Evolutionary conservation across 305 asterid genomes (phyloP).

Genomic region (Rubia occidens): DNA sequence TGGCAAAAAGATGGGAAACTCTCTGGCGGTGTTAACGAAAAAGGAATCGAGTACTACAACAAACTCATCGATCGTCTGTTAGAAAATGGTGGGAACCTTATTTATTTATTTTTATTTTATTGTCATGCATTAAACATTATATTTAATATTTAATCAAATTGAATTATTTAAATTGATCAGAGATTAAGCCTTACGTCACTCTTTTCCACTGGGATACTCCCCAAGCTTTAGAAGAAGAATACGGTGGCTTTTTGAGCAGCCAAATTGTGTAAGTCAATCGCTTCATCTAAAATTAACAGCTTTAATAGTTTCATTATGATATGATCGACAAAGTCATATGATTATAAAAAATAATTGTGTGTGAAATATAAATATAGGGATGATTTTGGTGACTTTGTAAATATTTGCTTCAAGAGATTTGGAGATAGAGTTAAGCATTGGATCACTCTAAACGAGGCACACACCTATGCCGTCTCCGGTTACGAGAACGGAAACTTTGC

Average conservation of each 20-base stretch:
- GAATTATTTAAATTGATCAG: neutral
- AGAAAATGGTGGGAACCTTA: neutral
- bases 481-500: conserved; percentile 29
- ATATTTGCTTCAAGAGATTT: conserved; percentile 38
- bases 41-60: conserved; percentile 10
- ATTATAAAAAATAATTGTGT: too few species aligned
- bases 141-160: neutral
- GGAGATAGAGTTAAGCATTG: conserved; percentile 55
- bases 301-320: too few species aligned
- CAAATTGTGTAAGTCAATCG: neutral
- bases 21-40: conserved; percentile 3
- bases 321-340: too few species aligned
- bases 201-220: conserved; percentile 14
- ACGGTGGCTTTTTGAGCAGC: conserved; percentile 7
- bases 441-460: conserved; percentile 49
- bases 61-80: conserved; percentile 1
- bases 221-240: conserved; percentile 9
- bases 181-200: conserved; percentile 2
- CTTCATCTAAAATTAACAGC: too few species aligned
- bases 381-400: conserved; percentile 24
- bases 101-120: neutral
- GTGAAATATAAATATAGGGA: neutral
- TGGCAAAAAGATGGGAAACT: neutral
- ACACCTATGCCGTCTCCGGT: conserved; percentile 11
- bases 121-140: neutral